Evolutionary conservation across 2,329 filamentous ascomycete species (phyloP), one percentile per base, ranked within the genome.

Genomic region (Tothia fuscella): DNA sequence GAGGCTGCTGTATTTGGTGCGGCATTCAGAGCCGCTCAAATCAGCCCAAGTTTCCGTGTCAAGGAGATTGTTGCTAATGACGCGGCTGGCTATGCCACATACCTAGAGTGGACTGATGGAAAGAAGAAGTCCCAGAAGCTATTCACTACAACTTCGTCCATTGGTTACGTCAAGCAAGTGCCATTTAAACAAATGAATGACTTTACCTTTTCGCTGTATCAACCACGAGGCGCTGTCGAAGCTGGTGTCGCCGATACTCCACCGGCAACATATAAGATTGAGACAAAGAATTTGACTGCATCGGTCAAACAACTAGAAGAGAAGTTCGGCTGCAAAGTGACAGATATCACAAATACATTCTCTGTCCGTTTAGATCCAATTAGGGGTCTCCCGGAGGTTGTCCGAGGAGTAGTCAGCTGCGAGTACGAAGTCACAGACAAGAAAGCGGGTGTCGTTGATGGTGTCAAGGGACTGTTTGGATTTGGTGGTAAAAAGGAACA

Each of bases 1-100:
- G 91, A 98, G 64, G 82, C 91, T 19, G 91, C 91, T 38, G 91
- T 93, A 7, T 93, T 96, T 60, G 91, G 91, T 52, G 89, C 91
- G 42, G 88, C 82, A 21, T 96, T 98, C 71, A 85, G 88, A 56
- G 91, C 85, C 38, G 91, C 91, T 40, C 78, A 85, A 51, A 72
- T 98, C 45, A 95, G 86, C 63, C 87, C 89, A 30, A 89, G 83
- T 58, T 98, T 98, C 77, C 81, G 87, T 47, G 91, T 98, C 57
- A 98, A 96, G 71, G 91, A 96, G 56, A 98, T 98, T 50, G 74
- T 83, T 45, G 76, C 83, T 39, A 72, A 69, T n/a, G 91, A 98
- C 53, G 76, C 74, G 17, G 74, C 83, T 31, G 71, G 71, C 32
- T 95, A 91, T 57, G 68, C 78, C 2, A 73, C 82, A 21, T 78